Conservation (phyloP, 2,329 filamentous ascomycete species). For the Xylariaceae sp. region DNA sequence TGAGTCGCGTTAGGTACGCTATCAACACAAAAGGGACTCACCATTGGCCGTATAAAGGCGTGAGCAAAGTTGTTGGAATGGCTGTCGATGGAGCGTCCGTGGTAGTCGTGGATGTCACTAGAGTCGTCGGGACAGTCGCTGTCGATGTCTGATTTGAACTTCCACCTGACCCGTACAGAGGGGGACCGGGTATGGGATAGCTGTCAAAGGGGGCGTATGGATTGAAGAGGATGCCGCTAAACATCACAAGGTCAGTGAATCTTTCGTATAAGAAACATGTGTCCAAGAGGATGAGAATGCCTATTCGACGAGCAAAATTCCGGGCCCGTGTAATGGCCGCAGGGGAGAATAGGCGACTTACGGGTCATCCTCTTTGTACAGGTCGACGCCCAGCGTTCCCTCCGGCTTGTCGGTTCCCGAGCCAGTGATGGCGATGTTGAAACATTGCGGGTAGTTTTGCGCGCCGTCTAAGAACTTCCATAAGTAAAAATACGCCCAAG, state of each 20-base stretch:
- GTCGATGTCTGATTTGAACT: neutral
- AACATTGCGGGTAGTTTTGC: constrained; percentile 47
- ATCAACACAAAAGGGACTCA: neutral
- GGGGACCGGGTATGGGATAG: constrained; percentile 24
- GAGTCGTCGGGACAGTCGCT: neutral
- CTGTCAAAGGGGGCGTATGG: constrained; percentile 39
- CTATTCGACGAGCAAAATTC: too few species aligned
- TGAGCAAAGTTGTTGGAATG: neutral
- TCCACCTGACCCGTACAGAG: constrained; percentile 9
- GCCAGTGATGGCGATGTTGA: constrained; percentile 52
- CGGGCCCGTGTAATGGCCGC: too few species aligned
- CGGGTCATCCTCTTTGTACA: constrained; percentile 49
- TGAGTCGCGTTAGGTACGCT: too few species aligned
- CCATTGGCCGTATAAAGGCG: constrained; percentile 10
- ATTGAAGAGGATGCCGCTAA: constrained; percentile 45
- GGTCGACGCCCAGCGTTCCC: constrained; percentile 44
- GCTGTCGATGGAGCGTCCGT: neutral
- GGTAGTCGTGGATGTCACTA: neutral
- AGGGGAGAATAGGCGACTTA: neutral
- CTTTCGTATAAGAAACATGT: too few species aligned
- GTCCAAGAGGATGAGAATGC: too few species aligned
- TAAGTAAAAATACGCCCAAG: too few species aligned
- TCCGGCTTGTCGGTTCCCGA: constrained; percentile 37
- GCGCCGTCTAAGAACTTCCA: constrained; percentile 34
- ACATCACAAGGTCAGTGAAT: neutral